phyloP scores from a whole-genome alignment of 345 rosid genomes.

The Populus ilicifolia region DNA sequence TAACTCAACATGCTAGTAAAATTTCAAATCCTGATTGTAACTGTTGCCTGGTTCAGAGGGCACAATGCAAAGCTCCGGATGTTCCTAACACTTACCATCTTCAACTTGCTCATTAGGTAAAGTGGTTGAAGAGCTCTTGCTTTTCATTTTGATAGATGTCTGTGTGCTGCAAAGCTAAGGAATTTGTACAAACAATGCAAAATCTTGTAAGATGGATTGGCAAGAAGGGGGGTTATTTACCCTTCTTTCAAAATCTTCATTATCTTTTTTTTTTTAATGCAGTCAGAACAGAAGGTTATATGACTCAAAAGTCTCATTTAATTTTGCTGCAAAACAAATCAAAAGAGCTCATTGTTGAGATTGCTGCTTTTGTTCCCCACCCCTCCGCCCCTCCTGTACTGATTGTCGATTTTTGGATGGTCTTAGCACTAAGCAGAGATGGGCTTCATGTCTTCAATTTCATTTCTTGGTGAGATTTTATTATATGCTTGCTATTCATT shows the following conservation, averaged over 20 bases:
- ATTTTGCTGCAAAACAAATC: not conserved
- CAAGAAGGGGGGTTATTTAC: not conserved
- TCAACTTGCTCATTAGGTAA: conserved; percentile 67
- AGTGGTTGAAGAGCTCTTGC: conserved; percentile 7
- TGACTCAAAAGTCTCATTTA: not conserved
- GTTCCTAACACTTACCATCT: conserved; percentile 61
- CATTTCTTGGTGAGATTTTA: too few species aligned
- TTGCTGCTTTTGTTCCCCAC: too few species aligned
- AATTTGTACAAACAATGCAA: not conserved
- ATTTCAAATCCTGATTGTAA: not conserved
- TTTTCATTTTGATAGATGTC: not conserved
- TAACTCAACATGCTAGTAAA: too few species aligned
- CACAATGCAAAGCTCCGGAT: conserved; percentile 87
- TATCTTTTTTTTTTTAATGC: not conserved
- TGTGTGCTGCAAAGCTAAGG: not conserved
- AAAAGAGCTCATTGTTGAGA: not conserved
- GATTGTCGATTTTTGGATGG: too few species aligned
- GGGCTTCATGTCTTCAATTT: too few species aligned
- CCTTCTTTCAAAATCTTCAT: not conserved
- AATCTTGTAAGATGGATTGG: not conserved
- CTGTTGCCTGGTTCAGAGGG: conserved; percentile 45
- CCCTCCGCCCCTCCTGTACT: rapidly evolving
- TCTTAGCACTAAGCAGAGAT: too few species aligned
- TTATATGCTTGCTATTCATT: too few species aligned
- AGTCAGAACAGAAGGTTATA: not conserved